Evolutionary conservation across 2,329 filamentous ascomycete species (phyloP).

Genomic region (Exophiala alcalophila): DNA sequence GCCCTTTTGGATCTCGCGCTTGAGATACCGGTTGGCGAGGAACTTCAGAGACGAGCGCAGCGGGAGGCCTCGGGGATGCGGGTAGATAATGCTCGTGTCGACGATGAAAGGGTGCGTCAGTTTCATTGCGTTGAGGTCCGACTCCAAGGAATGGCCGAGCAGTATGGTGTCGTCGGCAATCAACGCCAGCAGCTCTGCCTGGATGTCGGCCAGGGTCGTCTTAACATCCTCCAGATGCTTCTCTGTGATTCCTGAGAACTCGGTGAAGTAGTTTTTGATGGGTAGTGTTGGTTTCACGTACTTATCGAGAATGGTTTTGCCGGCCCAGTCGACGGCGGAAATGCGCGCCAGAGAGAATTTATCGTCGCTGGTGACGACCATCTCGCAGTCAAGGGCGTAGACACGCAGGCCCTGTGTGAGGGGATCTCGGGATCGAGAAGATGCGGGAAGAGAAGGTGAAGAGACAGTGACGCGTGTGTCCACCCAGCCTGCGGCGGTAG

Average conservation of each 20-base stretch:
- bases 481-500: conserved; percentile 67
- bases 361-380: conserved; percentile 82
- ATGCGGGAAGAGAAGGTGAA: neutral
- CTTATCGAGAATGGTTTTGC: conserved; percentile 77
- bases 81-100: conserved; percentile 86
- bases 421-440: conserved; percentile 10
- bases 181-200: conserved; percentile 69
- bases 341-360: conserved; percentile 84
- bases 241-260: conserved; percentile 86
- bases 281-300: conserved; percentile 84
- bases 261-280: conserved; percentile 91
- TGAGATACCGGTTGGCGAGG: conserved; percentile 80
- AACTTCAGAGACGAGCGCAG: conserved; percentile 89
- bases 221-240: conserved; percentile 78
- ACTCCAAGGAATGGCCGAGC: conserved; percentile 49
- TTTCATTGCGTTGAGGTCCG: conserved; percentile 71
- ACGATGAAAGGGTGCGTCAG: conserved; percentile 90
- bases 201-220: conserved; percentile 79
- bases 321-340: conserved; percentile 81
- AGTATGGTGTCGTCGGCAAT: conserved; percentile 52
- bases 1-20: conserved; percentile 81
- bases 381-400: conserved; percentile 89
- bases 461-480: conserved; percentile 72
- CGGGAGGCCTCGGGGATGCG: conserved; percentile 83
- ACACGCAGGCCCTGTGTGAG: conserved; percentile 77